Conservation (phyloP, 495 filamentous ascomycete genomes). For the Penicillium cosmopolitanum region DNA sequence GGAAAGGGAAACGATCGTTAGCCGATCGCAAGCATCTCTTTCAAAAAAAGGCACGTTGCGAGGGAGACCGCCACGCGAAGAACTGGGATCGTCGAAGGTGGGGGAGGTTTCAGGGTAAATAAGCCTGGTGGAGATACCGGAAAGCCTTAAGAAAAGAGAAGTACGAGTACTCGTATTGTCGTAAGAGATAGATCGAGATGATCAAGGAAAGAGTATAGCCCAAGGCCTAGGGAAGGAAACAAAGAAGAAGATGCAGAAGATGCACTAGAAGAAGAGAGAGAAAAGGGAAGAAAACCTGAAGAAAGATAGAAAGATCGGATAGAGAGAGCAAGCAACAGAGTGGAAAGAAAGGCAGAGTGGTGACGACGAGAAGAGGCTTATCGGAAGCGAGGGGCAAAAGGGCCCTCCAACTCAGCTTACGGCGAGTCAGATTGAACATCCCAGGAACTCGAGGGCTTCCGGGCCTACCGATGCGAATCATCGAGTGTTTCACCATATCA, state of each 20-base stretch:
- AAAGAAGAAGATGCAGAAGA: background rate
- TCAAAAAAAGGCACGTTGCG: conserved; percentile 12
- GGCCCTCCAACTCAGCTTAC: conserved; percentile 14
- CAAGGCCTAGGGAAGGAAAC: background rate
- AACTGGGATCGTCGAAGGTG: conserved; percentile 19
- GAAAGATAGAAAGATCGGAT: background rate
- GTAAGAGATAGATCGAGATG: no score
- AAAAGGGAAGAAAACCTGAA: background rate
- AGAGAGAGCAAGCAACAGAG: background rate
- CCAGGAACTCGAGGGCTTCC: conserved; percentile 27
- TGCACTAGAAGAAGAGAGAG: conserved; percentile 5
- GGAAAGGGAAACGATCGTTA: conserved; percentile 27
- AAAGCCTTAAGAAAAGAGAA: background rate
- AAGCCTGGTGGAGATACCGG: background rate
- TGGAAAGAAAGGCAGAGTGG: conserved; percentile 18
- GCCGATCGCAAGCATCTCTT: conserved; percentile 31
- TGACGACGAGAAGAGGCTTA: conserved; percentile 36
- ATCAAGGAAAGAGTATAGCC: background rate
- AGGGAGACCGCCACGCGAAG: conserved; percentile 15
- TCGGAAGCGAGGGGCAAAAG: conserved; percentile 34
- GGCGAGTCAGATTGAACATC: conserved; percentile 13
- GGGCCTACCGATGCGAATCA: conserved; percentile 37
- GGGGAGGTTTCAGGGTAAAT: conserved; percentile 15
- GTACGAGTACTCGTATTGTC: no score
- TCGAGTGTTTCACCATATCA: conserved; percentile 34